Percentiles rank a stretch among this genome's conserved stretches.
phyloP scores from a whole-genome alignment of 225 moss, liverwort and hornwort species.

The Straminergon stramineum region DNA sequence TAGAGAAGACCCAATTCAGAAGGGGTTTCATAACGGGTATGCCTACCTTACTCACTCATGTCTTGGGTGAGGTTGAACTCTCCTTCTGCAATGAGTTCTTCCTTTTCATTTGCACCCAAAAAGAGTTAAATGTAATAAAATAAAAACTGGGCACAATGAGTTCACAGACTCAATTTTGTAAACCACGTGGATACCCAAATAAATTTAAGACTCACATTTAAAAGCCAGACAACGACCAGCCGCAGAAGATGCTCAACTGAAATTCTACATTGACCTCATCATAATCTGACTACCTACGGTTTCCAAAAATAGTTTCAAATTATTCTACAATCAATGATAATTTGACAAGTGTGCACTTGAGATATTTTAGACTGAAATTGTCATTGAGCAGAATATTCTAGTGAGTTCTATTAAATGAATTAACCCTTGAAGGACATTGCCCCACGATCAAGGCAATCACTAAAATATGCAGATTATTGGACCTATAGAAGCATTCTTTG shows the following conservation, averaged over 20 bases:
- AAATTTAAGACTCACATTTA: neutral
- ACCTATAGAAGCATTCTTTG: too few relatives aligned
- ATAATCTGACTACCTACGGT: neutral
- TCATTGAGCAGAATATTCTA: neutral
- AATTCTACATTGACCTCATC: neutral
- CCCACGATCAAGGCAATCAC: too few relatives aligned
- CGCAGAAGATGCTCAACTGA: neutral
- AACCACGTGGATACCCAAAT: neutral
- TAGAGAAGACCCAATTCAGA: neutral
- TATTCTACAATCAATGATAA: neutral
- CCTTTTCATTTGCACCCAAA: neutral
- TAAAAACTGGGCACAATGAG: neutral
- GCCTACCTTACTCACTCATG: neutral
- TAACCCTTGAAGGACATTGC: too few relatives aligned
- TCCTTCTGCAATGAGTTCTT: neutral
- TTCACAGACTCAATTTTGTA: too few relatives aligned
- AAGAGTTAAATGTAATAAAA: neutral
- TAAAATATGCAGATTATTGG: too few relatives aligned
- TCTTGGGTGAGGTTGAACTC: neutral
- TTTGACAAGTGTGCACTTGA: neutral
- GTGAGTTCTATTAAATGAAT: too few relatives aligned
- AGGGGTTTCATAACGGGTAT: accelerated
- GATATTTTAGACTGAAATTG: neutral
- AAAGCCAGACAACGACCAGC: neutral
- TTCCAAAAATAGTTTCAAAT: neutral